Base-by-base conservation (phyloP, 306 rosid species). In the Castanea mollissima region DNA sequence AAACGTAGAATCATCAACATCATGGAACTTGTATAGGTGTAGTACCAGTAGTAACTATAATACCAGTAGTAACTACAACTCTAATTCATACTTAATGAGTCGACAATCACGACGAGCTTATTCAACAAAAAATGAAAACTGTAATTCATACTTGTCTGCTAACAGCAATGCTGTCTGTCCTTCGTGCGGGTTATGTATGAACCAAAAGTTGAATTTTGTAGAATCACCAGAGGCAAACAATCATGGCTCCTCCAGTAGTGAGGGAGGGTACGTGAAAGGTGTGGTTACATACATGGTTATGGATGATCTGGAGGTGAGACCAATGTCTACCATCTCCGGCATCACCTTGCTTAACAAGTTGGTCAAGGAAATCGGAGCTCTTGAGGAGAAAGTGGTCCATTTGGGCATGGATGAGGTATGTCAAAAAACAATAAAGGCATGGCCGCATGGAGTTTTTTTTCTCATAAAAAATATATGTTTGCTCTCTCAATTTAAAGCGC, bases 281-380 rank as follows among this genome's bases (percentile, higher is more conserved):
- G 9, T 71, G 12, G 82, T 68, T 1, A 87, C 84, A 0, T 87
- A 81, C 73, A 81, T 84, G 83, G 76, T 87, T 3, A 81, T 73
- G 84, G 88, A 87, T 74, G 73, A 87, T 46, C 60, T 87, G 4
- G 80, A 20, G 11, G 87, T 85, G 29, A 74, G 65, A 29, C 87
- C 91, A 0, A 71, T 80, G 76, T 82, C 87, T 1, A 55, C 79
- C 4, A 74, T 74, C 5, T 60, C 82, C 0, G 19, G 67, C 5
- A 54, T 82, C 7, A 1, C 77, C 0, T 1, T 82, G 52, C 63
- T 87, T 0, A 82, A 65, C n/a, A 51, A 54, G 75, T 75, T 77
- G 27, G 76, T 82, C 20, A 71, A n/a, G 62, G 86, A 81, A 5
- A 5, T 81, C 0, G 83, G 60, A 1, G 51, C 55, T 0, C 73